Evolutionary conservation across 257 asterid genomes (phyloP).

Genomic region (Pogostemon cablin): DNA sequence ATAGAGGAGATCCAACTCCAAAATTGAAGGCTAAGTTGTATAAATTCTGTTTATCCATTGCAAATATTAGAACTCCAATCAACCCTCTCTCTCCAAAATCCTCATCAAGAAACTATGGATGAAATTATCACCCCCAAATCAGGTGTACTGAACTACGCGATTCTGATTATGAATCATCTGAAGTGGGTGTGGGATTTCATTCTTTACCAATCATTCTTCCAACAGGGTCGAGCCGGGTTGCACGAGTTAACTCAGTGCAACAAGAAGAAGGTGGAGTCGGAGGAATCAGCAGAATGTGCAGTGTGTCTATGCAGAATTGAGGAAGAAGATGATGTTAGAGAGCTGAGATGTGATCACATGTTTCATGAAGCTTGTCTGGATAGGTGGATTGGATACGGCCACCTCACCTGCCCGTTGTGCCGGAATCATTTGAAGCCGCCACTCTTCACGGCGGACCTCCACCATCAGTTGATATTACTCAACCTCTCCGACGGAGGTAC

Average conservation of each 20-base stretch:
- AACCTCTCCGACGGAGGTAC: constrained; percentile 7
- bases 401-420: constrained; percentile 38
- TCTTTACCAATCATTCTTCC: constrained; percentile 35
- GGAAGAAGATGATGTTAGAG: constrained; percentile 35
- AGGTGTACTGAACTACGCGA: background rate
- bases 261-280: background rate
- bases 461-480: constrained; percentile 26
- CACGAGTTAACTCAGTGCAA: background rate
- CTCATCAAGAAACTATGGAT: background rate
- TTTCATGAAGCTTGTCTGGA: constrained; percentile 38
- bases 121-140: constrained; percentile 33
- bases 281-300: constrained; percentile 27
- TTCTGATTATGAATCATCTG: constrained; percentile 12
- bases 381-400: constrained; percentile 39
- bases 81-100: background rate
- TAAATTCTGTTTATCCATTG: too few species aligned
- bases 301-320: constrained; percentile 38
- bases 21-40: too few species aligned
- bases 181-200: constrained; percentile 35
- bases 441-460: constrained; percentile 29
- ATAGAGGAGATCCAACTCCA: too few species aligned
- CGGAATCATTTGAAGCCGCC: constrained; percentile 30
- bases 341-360: constrained; percentile 34
- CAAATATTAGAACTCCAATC: background rate
- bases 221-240: background rate